phyloP scores from a whole-genome alignment of 1,139 yeast genomes.

The Saccharomyces pastorianus region DNA sequence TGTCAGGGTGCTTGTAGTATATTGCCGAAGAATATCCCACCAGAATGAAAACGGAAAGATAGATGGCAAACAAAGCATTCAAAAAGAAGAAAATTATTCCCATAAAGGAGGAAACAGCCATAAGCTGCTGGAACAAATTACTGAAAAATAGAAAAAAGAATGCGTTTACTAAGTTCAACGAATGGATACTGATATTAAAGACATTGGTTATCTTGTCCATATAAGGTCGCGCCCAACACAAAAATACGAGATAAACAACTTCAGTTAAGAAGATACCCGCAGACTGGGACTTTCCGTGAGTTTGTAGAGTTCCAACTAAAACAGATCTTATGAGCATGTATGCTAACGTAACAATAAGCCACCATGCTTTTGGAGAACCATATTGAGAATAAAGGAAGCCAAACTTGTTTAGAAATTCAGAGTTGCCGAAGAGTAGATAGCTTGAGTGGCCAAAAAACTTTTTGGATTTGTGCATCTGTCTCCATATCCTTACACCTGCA shows the following conservation, averaged over 20 bases:
- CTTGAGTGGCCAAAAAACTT: constrained; percentile 84
- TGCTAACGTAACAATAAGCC: constrained; percentile 54
- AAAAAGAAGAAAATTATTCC: constrained; percentile 86
- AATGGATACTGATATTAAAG: constrained; percentile 78
- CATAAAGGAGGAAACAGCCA: constrained; percentile 80
- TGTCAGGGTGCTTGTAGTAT: constrained; percentile 85
- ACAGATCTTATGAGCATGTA: constrained; percentile 70
- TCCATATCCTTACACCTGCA: constrained; percentile 65
- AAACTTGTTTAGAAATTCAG: constrained; percentile 69
- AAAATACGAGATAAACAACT: constrained; percentile 50
- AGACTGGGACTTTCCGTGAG: constrained; percentile 72
- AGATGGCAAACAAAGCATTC: constrained; percentile 82
- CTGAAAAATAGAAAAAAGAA: constrained; percentile 85
- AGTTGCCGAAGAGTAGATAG: constrained; percentile 79
- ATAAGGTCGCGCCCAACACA: constrained; percentile 74
- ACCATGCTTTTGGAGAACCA: constrained; percentile 81
- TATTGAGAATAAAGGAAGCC: constrained; percentile 91
- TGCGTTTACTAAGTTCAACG: constrained; percentile 73
- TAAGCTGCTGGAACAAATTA: constrained; percentile 73
- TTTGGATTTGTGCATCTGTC: constrained; percentile 64
- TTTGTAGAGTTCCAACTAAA: constrained; percentile 80
- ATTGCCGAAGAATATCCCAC: constrained; percentile 80
- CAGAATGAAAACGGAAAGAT: constrained; percentile 74
- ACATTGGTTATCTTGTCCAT: constrained; percentile 92
- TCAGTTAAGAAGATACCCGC: constrained; percentile 73